Evolutionary conservation across 2,329 filamentous ascomycete genomes (phyloP).

Genomic region (Lasiodiplodia theobromae): DNA sequence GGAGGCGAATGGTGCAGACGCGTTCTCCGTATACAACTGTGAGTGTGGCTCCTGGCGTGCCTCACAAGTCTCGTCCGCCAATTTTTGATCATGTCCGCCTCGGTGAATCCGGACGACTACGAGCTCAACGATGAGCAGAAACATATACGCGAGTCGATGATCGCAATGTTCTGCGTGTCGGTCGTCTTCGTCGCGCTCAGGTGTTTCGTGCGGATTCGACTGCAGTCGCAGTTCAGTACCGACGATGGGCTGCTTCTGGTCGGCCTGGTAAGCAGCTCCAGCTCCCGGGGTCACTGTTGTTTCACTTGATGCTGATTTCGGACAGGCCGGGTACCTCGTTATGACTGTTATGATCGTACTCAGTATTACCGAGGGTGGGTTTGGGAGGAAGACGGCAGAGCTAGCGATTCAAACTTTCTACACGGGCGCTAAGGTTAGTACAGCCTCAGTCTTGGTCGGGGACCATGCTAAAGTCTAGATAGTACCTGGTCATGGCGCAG

Average conservation of each 20-base stretch:
- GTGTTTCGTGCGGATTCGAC: constrained; percentile 1
- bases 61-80: background rate
- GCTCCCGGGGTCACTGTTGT: background rate
- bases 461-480: background rate
- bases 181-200: constrained; percentile 17
- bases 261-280: background rate
- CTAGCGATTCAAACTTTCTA: constrained; percentile 1
- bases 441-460: background rate
- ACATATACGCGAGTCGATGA: background rate
- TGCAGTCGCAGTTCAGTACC: constrained; percentile 15
- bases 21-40: background rate
- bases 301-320: background rate
- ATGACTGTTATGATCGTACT: background rate
- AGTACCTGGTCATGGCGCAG: constrained; percentile 11
- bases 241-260: constrained; percentile 16
- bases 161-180: constrained; percentile 4
- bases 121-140: background rate
- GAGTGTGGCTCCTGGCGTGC: background rate
- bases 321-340: background rate
- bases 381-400: constrained; percentile 10
- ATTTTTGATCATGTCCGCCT: background rate
- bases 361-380: background rate
- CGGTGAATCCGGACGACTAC: background rate
- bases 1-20: background rate
- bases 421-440: background rate